Evolutionary conservation across 768 basidiomycete genomes (phyloP).

Genomic region (Xerocomellus dryophilus): DNA sequence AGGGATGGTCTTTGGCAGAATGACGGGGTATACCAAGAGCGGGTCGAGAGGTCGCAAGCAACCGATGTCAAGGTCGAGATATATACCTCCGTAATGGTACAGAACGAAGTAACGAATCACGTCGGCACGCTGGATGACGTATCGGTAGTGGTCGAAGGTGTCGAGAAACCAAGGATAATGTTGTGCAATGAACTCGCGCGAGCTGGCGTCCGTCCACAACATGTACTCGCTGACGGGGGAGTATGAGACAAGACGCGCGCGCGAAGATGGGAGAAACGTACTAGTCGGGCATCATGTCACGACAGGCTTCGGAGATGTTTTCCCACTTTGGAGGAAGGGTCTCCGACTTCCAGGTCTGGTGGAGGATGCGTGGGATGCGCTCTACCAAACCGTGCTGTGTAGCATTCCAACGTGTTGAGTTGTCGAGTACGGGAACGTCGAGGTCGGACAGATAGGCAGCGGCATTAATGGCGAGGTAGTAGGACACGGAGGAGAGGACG

Average conservation of each 20-base stretch:
- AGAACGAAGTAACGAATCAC: slow-evolving; percentile 98
- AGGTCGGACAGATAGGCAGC: slow-evolving; percentile 76
- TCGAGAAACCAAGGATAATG: slow-evolving; percentile 92
- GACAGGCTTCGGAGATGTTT: slow-evolving; percentile 76
- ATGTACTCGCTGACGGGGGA: slow-evolving; percentile 73
- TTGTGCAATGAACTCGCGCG: slow-evolving; percentile 84
- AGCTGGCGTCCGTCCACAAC: slow-evolving; percentile 93
- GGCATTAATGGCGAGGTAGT: slow-evolving; percentile 79
- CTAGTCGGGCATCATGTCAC: slow-evolving; percentile 95
- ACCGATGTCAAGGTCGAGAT: slow-evolving; percentile 96
- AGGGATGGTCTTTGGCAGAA: slow-evolving; percentile 93
- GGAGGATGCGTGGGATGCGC: slow-evolving; percentile 86
- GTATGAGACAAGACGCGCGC: slow-evolving; percentile 15
- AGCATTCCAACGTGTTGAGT: slow-evolving; percentile 60
- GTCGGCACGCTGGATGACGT: slow-evolving; percentile 93
- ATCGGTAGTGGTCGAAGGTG: slow-evolving; percentile 89
- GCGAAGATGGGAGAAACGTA: slow-evolving; percentile 42
- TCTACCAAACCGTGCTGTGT: slow-evolving; percentile 61
- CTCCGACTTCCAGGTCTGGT: slow-evolving; percentile 98
- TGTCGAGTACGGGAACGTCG: slow-evolving; percentile 62
- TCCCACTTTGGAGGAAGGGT: slow-evolving; percentile 81
- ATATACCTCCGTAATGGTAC: slow-evolving; percentile 91
- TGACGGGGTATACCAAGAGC: slow-evolving; percentile 79
- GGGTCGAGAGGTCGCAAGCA: slow-evolving; percentile 85
- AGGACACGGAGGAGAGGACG: slow-evolving; percentile 89